Conservation (phyloP, 2,329 filamentous ascomycete species). For the Botrytis fragariae region DNA sequence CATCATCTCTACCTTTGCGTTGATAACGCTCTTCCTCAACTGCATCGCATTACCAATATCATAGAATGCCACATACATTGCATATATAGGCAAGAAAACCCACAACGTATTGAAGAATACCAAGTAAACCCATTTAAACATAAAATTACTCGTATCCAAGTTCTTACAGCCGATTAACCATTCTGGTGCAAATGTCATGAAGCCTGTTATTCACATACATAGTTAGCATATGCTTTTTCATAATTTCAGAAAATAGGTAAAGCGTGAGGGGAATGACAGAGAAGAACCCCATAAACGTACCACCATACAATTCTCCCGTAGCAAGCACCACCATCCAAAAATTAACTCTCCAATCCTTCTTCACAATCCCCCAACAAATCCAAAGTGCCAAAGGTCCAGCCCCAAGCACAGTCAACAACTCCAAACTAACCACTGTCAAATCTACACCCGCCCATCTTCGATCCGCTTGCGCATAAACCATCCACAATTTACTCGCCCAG, state of each 20-base stretch:
- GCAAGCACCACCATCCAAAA: constrained; percentile 64
- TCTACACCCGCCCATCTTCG: constrained; percentile 62
- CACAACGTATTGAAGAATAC: constrained; percentile 68
- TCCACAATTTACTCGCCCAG: constrained; percentile 60
- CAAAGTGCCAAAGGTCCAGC: constrained; percentile 59
- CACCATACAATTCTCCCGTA: constrained; percentile 65
- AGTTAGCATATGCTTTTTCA: background rate
- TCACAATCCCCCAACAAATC: constrained; percentile 59
- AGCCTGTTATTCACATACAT: constrained; percentile 45
- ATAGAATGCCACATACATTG: constrained; percentile 52
- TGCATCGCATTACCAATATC: constrained; percentile 57
- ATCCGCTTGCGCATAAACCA: constrained; percentile 66
- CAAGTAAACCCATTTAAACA: constrained; percentile 61
- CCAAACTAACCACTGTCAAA: constrained; percentile 60
- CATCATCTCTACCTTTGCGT: constrained; percentile 26
- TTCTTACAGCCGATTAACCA: constrained; percentile 63
- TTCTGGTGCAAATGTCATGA: constrained; percentile 70
- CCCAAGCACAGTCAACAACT: constrained; percentile 63
- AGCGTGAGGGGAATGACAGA: background rate
- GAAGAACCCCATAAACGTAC: constrained; percentile 39
- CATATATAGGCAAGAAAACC: constrained; percentile 62
- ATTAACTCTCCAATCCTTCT: constrained; percentile 52
- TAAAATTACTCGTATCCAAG: constrained; percentile 63
- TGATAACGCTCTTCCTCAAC: constrained; percentile 38
- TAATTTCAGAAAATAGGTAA: no score